Percentiles rank a stretch among this genome's conserved stretches.
phyloP scores from a whole-genome alignment of 192 early-diverging fungal species.

The Coemansia sp. region DNA sequence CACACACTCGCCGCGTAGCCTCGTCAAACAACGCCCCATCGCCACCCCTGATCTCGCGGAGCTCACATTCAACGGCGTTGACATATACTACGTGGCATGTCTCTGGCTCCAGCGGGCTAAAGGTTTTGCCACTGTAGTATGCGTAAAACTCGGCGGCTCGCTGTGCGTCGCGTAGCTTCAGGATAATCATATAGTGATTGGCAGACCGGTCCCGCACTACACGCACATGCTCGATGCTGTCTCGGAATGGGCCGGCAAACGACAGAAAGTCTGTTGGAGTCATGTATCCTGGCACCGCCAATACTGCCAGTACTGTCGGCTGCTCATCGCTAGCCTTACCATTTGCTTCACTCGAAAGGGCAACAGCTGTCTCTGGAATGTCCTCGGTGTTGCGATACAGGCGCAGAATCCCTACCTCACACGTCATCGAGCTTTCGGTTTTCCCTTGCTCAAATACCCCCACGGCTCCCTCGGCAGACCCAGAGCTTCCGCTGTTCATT shows the following conservation, averaged over 20 bases:
- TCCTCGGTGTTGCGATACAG: slow-evolving; percentile 24
- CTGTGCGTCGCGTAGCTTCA: slow-evolving; percentile 70
- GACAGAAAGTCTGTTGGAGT: slow-evolving; percentile 87
- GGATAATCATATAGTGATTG: slow-evolving; percentile 86
- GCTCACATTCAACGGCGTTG: slow-evolving; percentile 68
- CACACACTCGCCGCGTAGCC: background rate
- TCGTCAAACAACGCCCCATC: slow-evolving; percentile 8
- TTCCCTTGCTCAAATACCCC: slow-evolving; percentile 16
- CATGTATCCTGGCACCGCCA: slow-evolving; percentile 90
- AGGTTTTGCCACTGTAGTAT: slow-evolving; percentile 83
- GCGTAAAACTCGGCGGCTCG: slow-evolving; percentile 70
- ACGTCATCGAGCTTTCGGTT: slow-evolving; percentile 9
- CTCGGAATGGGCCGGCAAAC: slow-evolving; percentile 72
- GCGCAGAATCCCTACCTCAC: slow-evolving; percentile 26
- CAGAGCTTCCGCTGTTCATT: background rate
- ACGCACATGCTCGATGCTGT: slow-evolving; percentile 77
- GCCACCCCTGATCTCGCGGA: slow-evolving; percentile 46
- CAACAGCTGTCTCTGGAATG: background rate
- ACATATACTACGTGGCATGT: slow-evolving; percentile 84
- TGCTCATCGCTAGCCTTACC: background rate
- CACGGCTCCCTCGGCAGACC: slow-evolving; percentile 1
- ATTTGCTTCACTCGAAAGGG: background rate
- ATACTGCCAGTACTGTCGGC: slow-evolving; percentile 62
- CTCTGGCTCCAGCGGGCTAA: slow-evolving; percentile 86
- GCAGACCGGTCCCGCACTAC: slow-evolving; percentile 78